Base-by-base conservation (phyloP, 306 rosid species). In the Malus orientalis region DNA sequence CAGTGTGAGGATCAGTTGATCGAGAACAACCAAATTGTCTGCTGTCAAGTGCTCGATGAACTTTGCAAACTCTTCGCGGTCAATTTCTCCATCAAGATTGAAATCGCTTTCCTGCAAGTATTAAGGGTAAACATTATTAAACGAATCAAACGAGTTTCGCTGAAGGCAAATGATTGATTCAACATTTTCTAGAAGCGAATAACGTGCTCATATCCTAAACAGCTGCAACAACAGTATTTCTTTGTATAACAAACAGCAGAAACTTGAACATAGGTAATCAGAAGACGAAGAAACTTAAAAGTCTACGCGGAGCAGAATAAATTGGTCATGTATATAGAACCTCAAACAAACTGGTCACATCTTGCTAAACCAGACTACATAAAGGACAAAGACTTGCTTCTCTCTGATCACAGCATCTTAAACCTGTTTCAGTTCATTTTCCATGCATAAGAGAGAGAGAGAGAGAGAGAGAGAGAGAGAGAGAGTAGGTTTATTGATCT, bases 1-100 rank as follows among this genome's bases (percentile, higher is more conserved):
- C 84, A 95, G 60, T 33, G 96, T 92, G 69, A 95, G 2, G 33
- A 95, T 76, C 73, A 92, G 88, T 42, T 88, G 93, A 75, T 96
- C 87, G 59, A 88, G 84, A 4, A 82, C 71, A 8, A 73, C 13
- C 77, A 92, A 68, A 14, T 96, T 76, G 8, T 87, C 93, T 3
- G 90, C 80, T 15, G 96, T 91, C 71, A 95, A 78, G 65, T 10
- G 14, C 80, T 74, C 42, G 44, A 95, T 84, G 86, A 92, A 88
- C 33, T 5, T 36, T 11, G 38, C 76, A 71, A 95, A 95, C 84
- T 95, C 98, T 0, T 89, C 89, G 0, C 82, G 84, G 74, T 86
- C 85, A 3, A 91, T 89, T 81, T 80, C 87, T 61, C 85, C 85
- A 22, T 95, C 93, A 2, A 84, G 47, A 83, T 91, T 80, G 22